These are phyloP conservation scores for Ogataea nonfermentans DNA, from an alignment of 805 yeast genomes.

Conservation along the genomic window DNA sequence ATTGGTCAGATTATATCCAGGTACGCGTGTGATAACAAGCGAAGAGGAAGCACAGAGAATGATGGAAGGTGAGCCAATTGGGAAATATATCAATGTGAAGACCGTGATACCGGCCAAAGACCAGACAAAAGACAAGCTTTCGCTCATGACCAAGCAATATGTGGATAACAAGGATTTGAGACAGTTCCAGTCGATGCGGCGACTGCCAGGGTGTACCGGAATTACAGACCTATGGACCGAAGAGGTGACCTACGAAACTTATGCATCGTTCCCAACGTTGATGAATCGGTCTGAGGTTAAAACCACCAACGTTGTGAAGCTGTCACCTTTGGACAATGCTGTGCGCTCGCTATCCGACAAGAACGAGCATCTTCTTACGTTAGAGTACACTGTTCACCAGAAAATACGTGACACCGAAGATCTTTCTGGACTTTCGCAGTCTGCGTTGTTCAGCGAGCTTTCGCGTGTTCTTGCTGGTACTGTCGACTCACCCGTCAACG, in stretches of 20 bases:
- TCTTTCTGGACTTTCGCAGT: constrained; percentile 23
- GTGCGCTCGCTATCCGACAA: constrained; percentile 61
- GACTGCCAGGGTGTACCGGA: constrained; percentile 69
- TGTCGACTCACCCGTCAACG: constrained; percentile 89
- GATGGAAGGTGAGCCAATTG: constrained; percentile 53
- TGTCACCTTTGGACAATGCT: constrained; percentile 87
- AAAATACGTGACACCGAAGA: constrained; percentile 38
- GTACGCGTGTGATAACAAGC: constrained; percentile 66
- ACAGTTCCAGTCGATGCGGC: constrained; percentile 65
- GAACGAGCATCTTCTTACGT: constrained; percentile 67
- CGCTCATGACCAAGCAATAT: constrained; percentile 67
- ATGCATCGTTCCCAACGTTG: constrained; percentile 78
- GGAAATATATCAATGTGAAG: constrained; percentile 69
- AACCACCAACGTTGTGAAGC: constrained; percentile 43
- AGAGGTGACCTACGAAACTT: constrained; percentile 75
- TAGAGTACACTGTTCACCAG: constrained; percentile 58
- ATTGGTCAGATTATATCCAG: constrained; percentile 72
- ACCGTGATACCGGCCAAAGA: constrained; percentile 69
- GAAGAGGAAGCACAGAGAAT: constrained; percentile 52
- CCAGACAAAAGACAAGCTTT: constrained; percentile 38
- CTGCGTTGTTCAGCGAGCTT: constrained; percentile 55
- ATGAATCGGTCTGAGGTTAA: constrained; percentile 80
- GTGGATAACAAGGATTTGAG: constrained; percentile 72
- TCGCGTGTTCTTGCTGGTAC: constrained; percentile 78
- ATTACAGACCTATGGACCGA: constrained; percentile 85